A percentile compares a stretch with the other conserved stretches of the same genome.
These are phyloP conservation scores for Mycena sanguinolenta DNA, from an alignment of 768 basidiomycete species.

Conservation along the genomic window DNA sequence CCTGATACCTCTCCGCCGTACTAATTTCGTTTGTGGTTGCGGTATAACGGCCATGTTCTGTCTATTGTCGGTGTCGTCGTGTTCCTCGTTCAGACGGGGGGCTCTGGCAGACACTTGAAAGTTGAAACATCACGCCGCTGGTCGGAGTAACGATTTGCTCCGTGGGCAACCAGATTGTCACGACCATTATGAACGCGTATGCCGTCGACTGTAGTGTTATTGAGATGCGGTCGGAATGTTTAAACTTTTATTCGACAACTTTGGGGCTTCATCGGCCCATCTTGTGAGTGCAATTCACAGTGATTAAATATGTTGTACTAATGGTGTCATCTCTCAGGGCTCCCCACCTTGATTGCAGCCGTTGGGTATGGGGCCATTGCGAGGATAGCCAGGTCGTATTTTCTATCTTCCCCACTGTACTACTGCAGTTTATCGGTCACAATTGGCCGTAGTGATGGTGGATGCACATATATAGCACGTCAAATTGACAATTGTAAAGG, in stretches of 20 bases:
- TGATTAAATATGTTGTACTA: no score
- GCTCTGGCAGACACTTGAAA: not conserved
- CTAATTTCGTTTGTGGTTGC: not conserved
- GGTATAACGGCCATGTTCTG: not conserved
- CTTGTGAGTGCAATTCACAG: not conserved
- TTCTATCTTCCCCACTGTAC: no score
- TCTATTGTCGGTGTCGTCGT: not conserved
- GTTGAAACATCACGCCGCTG: not conserved
- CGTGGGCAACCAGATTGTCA: not conserved
- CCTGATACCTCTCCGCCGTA: not conserved
- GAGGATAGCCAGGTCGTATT: no score
- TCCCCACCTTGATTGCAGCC: no score
- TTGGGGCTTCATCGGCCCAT: constrained; percentile 1
- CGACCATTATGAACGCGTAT: not conserved
- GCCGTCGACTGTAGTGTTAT: constrained; percentile 2
- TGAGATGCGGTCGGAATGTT: not conserved
- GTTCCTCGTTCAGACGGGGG: not conserved
- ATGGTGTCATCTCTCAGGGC: no score
- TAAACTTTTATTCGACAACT: not conserved
- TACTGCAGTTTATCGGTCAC: no score
- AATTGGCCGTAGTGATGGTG: no score
- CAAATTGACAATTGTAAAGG: no score
- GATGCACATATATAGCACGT: no score
- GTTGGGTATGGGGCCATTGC: no score
- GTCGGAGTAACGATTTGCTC: not conserved